Evolutionary conservation across 116 monocot species (phyloP), one percentile per base, ranked within the genome.

Genomic region (Dioscorea cayenensis): DNA sequence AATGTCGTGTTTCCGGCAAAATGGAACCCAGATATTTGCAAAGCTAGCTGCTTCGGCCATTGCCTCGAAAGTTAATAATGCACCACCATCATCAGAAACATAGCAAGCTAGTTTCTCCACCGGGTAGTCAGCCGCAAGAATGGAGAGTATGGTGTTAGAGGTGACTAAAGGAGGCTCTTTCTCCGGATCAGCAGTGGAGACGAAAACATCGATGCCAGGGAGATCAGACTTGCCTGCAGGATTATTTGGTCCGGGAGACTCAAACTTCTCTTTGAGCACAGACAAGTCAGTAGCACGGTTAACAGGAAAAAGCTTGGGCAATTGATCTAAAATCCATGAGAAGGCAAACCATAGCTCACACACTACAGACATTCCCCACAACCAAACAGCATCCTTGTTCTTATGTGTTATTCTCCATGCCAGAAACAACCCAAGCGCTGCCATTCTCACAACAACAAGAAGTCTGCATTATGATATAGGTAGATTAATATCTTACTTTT

Each of bases 21-120:
- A 88, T 4, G 88, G 88, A 38, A 88, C 80, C 88, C 88, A 88
- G 18, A 85, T 48, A 32, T 88, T 80, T 51, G 88, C 88, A 66
- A 80, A 88, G 77, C 85, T 84, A 0, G 88, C 88, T 17, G 88
- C 88, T 55, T 88, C 88, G 14, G 88, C 88, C 88, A 88, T 88
- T 17, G 88, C 88, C 70, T 88, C 88, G 36, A 88, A 88, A 17
- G 88, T 88, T 29, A 88, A 77, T 14, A 88, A 82, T 50, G 88
- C 84, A 10, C 88, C 82, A 20, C 88, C 88, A 52, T 88, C 88
- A 67, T 88, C 88, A 5, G 88, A 88, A 21, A 88, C 88, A 80
- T 84, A 88, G 58, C 85, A 88, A 29, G 84, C 64, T 9, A 88
- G 79, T 62, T 88, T 88, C 72, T 88, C 88, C 14, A 88, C 88